Percentiles rank a stretch among this genome's conserved stretches.
These are phyloP conservation scores for Cichorium intybus DNA, from an alignment of 140 eudicot genomes.

Conservation along the genomic window DNA sequence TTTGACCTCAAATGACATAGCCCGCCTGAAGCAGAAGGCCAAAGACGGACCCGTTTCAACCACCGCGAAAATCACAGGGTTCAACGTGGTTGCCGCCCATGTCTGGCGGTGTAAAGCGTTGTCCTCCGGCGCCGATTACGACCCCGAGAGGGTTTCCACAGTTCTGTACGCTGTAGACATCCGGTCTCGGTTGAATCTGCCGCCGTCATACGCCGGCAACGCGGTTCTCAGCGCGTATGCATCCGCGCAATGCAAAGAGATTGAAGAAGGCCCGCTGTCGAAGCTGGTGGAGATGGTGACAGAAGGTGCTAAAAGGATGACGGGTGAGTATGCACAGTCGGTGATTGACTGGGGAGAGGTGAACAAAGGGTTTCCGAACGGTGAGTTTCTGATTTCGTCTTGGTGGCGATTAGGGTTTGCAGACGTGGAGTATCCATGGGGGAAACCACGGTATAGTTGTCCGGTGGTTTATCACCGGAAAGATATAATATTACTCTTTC, in stretches of 20 bases:
- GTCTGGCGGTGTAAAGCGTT: slow-evolving; percentile 92
- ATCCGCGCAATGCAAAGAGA: slow-evolving; percentile 43
- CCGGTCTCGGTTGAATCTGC: slow-evolving; percentile 49
- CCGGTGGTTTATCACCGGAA: slow-evolving; percentile 74
- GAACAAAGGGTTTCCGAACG: slow-evolving; percentile 71
- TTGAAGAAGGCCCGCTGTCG: slow-evolving; percentile 48
- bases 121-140: slow-evolving; percentile 23
- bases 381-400: slow-evolving; percentile 77
- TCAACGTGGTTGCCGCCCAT: slow-evolving; percentile 75
- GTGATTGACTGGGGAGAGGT: slow-evolving; percentile 83
- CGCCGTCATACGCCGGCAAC: slow-evolving; percentile 60
- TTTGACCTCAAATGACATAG: slow-evolving; percentile 50
- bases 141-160: slow-evolving; percentile 43
- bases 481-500: slow-evolving; percentile 70
- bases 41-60: slow-evolving; percentile 13
- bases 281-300: slow-evolving; percentile 56
- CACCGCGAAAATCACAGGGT: slow-evolving; percentile 49
- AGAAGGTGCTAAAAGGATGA: slow-evolving; percentile 55
- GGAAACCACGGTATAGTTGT: slow-evolving; percentile 74
- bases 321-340: slow-evolving; percentile 58
- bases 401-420: slow-evolving; percentile 91
- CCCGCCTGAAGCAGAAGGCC: slow-evolving; percentile 50
- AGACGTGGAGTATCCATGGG: slow-evolving; percentile 81
- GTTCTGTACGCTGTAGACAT: slow-evolving; percentile 64
- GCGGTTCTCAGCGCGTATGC: slow-evolving; percentile 83